Evolutionary conservation across 2,329 filamentous ascomycete species (phyloP), one percentile per base, ranked within the genome.

Genomic region (Calcarisporium arbuscula): DNA sequence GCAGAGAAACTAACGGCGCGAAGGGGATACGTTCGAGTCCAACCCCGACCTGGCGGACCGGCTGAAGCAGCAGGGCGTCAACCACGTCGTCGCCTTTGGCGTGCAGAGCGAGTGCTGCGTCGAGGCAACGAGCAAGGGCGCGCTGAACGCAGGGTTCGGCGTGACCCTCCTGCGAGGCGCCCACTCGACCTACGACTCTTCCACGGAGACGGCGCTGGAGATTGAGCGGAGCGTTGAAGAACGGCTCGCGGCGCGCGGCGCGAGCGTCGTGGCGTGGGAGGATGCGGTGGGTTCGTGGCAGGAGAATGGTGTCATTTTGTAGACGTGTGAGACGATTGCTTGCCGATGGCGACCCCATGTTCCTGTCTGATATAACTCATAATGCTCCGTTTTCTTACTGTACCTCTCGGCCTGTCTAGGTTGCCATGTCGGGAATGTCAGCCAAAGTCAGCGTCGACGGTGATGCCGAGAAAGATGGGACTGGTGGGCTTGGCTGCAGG

Each of bases 61-160:
- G n/a, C 42, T 58, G 9, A 51, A 41, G 18, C 27, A 22, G 2
- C n/a, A 31, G 3, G 52, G 44, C 8, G 41, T 56, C n/a, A 20
- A 34, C 2, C 38, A 49, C 19, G 40, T 58, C 8, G 32, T 53
- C 8, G 46, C 43, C 1, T 52, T 53, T 31, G 54, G 54, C n/a
- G 46, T 57, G 20, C 53, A 57, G 37, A 56, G 52, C 42, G 54
- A 58, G 25, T 52, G 40, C 35, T 58, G 54, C 32, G 54, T 58
- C 4, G 36, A 43, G 19, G 36, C 38, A 3, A 57, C 53, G 3
- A 51, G 45, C 32, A 41, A 33, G 8, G 51, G 52, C 7, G 54
- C 52, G 2, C 43, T 56, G 6, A 38, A 38, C 3, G 50, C 44
- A 1, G 53, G 54, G 1, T 54, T 57, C 29, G 33, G 32, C n/a